Evolutionary conservation across 2,329 filamentous ascomycete genomes (phyloP).

Genomic region (Sporothrix dimorphospora): DNA sequence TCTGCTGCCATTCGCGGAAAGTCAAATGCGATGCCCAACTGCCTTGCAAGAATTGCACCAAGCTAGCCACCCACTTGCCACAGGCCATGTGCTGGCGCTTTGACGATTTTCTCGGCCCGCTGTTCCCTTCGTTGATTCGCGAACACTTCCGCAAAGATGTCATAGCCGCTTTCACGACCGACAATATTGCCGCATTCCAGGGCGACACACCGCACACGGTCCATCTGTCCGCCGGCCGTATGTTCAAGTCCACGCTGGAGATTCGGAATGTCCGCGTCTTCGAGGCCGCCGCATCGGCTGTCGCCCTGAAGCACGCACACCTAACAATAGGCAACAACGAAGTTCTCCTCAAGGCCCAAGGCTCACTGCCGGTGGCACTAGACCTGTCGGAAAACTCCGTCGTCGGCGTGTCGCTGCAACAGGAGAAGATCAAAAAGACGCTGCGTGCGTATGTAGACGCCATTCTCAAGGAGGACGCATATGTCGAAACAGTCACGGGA

Average conservation of each 20-base stretch:
- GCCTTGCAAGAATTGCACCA: slow-evolving; percentile 60
- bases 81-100: slow-evolving; percentile 64
- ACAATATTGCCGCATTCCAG: slow-evolving; percentile 53
- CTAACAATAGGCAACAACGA: slow-evolving; percentile 43
- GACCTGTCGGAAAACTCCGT: slow-evolving; percentile 47
- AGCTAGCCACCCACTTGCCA: slow-evolving; percentile 54
- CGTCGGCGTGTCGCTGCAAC: slow-evolving; percentile 44
- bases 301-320: slow-evolving; percentile 58
- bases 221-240: slow-evolving; percentile 52
- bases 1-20: slow-evolving; percentile 63
- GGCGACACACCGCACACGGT: slow-evolving; percentile 50
- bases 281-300: slow-evolving; percentile 48
- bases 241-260: slow-evolving; percentile 51
- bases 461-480: slow-evolving; percentile 52
- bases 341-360: slow-evolving; percentile 47
- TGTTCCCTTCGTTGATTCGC: slow-evolving; percentile 58
- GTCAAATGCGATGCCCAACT: slow-evolving; percentile 60
- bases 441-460: slow-evolving; percentile 53
- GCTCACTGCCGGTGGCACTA: slow-evolving; percentile 55
- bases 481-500: slow-evolving; percentile 56
- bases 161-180: slow-evolving; percentile 51
- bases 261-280: slow-evolving; percentile 55
- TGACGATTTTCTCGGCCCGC: slow-evolving; percentile 54
- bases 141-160: slow-evolving; percentile 55
- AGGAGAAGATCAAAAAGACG: slow-evolving; percentile 49